Base-by-base conservation (phyloP, 768 basidiomycete genomes). In the Lactifluus pinguis region DNA sequence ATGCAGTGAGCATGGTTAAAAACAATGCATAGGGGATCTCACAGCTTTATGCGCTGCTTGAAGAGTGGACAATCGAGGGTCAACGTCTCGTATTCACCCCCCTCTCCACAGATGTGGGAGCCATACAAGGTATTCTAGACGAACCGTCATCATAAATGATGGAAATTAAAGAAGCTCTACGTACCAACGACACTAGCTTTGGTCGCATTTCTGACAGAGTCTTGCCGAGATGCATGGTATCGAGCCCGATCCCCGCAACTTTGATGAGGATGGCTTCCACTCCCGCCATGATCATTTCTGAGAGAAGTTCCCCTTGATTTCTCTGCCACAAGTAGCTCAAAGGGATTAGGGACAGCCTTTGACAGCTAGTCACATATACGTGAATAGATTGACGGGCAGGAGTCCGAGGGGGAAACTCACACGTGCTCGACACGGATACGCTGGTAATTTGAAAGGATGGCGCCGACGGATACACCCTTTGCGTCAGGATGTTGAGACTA, bases 401-500 rank as follows among this genome's bases (percentile, higher is more conserved):
- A 17, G n/a, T 44, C 25, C n/a, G 50, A 8, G 21, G 57, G 13
- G 42, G 4, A 57, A n/a, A 64, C 88, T 73, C 66, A 93, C 92
- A 98, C 95, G 80, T 99, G 95, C 74, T 99, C 97, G 13, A 99
- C 94, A 56, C 97, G 84, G 17, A 98, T 86, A 29, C 97, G 83
- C 68, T 99, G 97, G 69, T 99, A 99, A 70, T 92, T 95, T 32
- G 97, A 98, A 36, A 98, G 81, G 61, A 99, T 99, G 6, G 97
- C 95, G 3, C 97, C 97, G 21, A 95, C 92, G 9, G 95, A 90
- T 29, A 98, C 88, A 9, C 84, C 95, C 71, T 86, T 76, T 21
- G 94, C 73, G 55, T 92, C 87, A 3, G 93, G 92, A 71, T 93
- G 89, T 51, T 77, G 76, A 11, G 75, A 71, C 93, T 95, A 65